Conservation (phyloP, 805 yeast species). For the Maudiozyma saulgeensis region DNA sequence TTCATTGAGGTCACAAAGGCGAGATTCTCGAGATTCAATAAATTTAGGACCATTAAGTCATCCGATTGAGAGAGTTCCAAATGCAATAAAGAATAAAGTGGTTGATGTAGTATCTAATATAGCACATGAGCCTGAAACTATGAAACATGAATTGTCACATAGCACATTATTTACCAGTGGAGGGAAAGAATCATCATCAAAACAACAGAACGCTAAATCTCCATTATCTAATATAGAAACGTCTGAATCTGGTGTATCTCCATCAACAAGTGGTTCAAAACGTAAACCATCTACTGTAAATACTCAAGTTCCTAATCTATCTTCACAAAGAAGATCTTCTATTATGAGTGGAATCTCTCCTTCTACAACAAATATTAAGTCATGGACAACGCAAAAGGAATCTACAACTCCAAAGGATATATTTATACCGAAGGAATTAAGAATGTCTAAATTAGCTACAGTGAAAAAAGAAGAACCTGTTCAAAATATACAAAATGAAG, state of each 20-base stretch:
- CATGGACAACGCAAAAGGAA: background rate
- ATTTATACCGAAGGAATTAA: background rate
- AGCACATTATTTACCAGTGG: background rate
- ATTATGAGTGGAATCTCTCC: background rate
- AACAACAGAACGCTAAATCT: background rate
- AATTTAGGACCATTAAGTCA: background rate
- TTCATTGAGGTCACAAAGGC: background rate
- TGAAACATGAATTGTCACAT: background rate
- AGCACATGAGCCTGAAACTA: background rate
- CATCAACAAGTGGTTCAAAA: too few species aligned
- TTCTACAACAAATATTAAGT: background rate
- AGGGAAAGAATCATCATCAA: background rate
- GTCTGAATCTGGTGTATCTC: too few species aligned
- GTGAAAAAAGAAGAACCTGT: background rate
- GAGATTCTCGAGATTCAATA: background rate
- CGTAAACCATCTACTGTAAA: background rate
- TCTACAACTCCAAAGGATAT: background rate
- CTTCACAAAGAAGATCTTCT: background rate
- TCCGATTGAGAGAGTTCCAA: slow-evolving; percentile 1
- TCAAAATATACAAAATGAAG: background rate
- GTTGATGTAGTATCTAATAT: slow-evolving; percentile 1
- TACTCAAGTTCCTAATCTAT: background rate
- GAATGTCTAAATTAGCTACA: background rate
- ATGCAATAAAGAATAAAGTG: background rate
- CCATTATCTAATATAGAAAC: background rate